These are phyloP conservation scores for Plasmopara viticola DNA, from an alignment of 352 stramenopile species.

Conservation along the genomic window DNA sequence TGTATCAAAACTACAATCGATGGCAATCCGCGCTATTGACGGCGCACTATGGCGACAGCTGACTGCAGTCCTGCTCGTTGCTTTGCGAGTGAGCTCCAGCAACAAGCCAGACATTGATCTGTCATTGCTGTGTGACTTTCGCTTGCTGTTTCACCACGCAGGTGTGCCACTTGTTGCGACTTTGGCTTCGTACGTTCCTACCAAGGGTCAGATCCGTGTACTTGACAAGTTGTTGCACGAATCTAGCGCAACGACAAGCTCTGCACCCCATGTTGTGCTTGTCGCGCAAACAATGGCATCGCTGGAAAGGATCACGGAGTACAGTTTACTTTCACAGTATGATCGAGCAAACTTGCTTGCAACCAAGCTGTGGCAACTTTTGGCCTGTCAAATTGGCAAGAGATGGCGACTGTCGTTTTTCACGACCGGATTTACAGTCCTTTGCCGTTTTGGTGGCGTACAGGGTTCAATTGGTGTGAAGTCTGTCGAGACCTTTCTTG, in stretches of 20 bases:
- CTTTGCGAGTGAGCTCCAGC: constrained; percentile 18
- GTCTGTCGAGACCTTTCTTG: constrained; percentile 21
- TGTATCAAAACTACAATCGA: constrained; percentile 31
- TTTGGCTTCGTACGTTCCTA: constrained; percentile 12
- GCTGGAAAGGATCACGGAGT: constrained; percentile 16
- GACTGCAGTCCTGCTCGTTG: constrained; percentile 28
- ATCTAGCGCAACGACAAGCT: neutral
- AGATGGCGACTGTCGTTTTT: constrained; percentile 20
- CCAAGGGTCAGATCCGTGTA: constrained; percentile 6
- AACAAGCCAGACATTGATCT: constrained; percentile 11
- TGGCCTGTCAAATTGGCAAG: constrained; percentile 14
- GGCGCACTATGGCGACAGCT: constrained; percentile 20
- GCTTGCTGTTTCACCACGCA: constrained; percentile 15
- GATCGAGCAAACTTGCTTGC: constrained; percentile 34
- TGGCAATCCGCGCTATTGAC: constrained; percentile 10
- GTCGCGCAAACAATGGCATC: constrained; percentile 30
- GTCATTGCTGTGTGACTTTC: constrained; percentile 17
- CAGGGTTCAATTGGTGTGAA: constrained; percentile 14
- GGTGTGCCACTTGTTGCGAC: constrained; percentile 26
- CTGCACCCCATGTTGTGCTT: constrained; percentile 24
- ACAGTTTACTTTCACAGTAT: constrained; percentile 25
- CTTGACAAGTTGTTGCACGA: constrained; percentile 22
- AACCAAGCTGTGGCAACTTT: constrained; percentile 33
- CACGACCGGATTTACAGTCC: constrained; percentile 30
- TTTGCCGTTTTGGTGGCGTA: constrained; percentile 26